Evolutionary conservation across 163 green algal species (phyloP), one percentile per base, ranked within the genome.

Genomic region (Chlorella variabilis): DNA sequence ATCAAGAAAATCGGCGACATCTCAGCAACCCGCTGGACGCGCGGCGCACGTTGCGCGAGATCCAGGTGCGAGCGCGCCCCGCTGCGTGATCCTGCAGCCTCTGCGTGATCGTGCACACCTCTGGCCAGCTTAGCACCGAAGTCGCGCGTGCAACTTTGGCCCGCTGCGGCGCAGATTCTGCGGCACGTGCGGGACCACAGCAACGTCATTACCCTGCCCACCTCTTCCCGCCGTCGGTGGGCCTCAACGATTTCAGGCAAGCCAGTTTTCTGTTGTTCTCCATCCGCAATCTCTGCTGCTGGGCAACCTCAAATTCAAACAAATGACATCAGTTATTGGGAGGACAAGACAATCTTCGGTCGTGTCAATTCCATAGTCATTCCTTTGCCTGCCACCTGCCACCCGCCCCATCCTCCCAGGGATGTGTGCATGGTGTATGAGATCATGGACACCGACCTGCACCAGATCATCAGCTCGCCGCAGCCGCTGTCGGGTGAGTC

Each of bases 391-490:
- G 11, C 45, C 11, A 11, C 45, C 15, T 15, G 15, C 45, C 11
- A 4, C 0, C 8, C 3, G 3, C 25, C 25, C 66, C 34, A 77
- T 36, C n/a, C 11, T 8, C 98, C 96, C 88, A 93, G 96, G 34
- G 96, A 99, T 65, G 92, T 99, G 0, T 99, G 99, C 91, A 89
- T 99, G 25, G 94, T 99, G 42, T 81, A 71, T 33, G 75, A 99
- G 84, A 92, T 99, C 25, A 98, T 99, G 82, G 97, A 99, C 89
- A 99, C 97, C 42, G 97, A 99, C 89, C 89, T 99, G 82, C 96
- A 99, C 91, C 97, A 99, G 87, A 98, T 99, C 90, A 98, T 99
- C 83, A 90, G 93, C 66, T 98, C 93, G 29, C 89, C 88, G 7
- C 97, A 99, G 89, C 38, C 59, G 58, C 75, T 80, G 31, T 42